Conservation (phyloP, 176 grass and related monocot species). For the Avena insularis region DNA sequence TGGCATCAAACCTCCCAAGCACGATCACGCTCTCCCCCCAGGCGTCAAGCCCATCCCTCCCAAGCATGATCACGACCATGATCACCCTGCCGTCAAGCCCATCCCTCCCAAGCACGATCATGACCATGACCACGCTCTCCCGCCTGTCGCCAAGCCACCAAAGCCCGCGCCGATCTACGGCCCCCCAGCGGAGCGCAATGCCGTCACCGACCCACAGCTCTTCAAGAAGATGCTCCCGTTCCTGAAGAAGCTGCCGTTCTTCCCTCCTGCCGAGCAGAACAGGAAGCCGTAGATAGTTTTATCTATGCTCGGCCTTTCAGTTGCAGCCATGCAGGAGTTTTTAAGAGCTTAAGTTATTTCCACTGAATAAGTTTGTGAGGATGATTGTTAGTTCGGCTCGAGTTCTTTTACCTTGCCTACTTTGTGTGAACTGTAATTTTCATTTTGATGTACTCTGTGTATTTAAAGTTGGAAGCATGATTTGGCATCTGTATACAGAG, state of each 20-base stretch:
- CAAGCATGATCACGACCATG: neutral
- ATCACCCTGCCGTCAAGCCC: neutral
- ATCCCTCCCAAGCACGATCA: neutral
- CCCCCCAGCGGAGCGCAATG: slow-evolving; percentile 27
- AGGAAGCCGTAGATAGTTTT: slow-evolving; percentile 27
- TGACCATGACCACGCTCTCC: neutral
- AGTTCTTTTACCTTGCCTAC: neutral
- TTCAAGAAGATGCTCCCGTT: slow-evolving; percentile 35
- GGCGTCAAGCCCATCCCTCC: neutral
- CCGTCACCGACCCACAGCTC: slow-evolving; percentile 16
- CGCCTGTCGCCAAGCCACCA: slow-evolving; percentile 19
- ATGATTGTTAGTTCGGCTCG: no score
- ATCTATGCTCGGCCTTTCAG: neutral
- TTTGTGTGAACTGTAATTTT: neutral
- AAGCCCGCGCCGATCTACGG: slow-evolving; percentile 38
- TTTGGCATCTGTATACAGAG: neutral
- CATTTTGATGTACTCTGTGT: slow-evolving; percentile 11
- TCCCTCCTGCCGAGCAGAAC: slow-evolving; percentile 32
- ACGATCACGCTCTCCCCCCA: neutral
- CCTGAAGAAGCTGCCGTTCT: slow-evolving; percentile 42
- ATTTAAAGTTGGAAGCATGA: slow-evolving; percentile 6
- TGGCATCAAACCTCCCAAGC: neutral
- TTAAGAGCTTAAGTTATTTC: neutral
- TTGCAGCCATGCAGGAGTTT: neutral
- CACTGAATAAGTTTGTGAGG: slow-evolving; percentile 28